phyloP scores from a whole-genome alignment of 2,329 filamentous ascomycete genomes.

The Pyricularia grisea region DNA sequence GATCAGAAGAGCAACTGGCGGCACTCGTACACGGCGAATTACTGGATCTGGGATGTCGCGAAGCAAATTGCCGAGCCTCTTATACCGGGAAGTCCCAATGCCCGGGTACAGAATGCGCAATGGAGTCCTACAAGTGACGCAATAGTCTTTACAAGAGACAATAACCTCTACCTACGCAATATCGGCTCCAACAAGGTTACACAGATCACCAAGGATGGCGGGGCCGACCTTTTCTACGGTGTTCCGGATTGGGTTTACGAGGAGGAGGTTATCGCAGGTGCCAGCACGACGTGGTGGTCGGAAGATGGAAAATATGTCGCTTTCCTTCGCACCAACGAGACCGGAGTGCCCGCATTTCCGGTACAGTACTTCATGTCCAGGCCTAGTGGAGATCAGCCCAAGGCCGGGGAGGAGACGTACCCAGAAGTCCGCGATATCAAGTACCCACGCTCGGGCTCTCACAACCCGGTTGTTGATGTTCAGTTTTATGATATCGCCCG shows the following conservation, averaged over 20 bases:
- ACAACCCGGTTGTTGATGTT: conserved; percentile 83
- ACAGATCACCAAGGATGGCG: conserved; percentile 79
- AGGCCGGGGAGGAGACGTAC: conserved; percentile 71
- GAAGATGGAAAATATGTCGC: conserved; percentile 81
- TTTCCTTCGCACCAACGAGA: conserved; percentile 91
- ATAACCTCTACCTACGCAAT: conserved; percentile 79
- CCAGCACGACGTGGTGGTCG: conserved; percentile 92
- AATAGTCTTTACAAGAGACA: conserved; percentile 79
- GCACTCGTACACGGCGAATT: conserved; percentile 76
- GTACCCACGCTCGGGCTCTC: conserved; percentile 90
- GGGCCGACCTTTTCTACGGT: conserved; percentile 84
- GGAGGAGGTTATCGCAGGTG: conserved; percentile 67
- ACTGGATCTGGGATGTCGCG: conserved; percentile 88
- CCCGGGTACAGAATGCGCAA: conserved; percentile 69
- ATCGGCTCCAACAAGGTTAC: conserved; percentile 45
- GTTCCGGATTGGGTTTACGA: conserved; percentile 98
- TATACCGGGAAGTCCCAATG: conserved; percentile 56
- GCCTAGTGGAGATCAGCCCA: conserved; percentile 64
- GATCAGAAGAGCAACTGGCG: conserved; percentile 71
- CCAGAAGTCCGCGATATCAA: conserved; percentile 89
- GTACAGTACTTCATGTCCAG: conserved; percentile 88
- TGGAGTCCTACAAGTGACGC: conserved; percentile 87
- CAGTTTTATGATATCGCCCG: conserved; percentile 80
- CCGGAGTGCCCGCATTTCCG: conserved; percentile 80
- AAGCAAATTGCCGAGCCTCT: conserved; percentile 70